Evolutionary conservation across 2,329 filamentous ascomycete species (phyloP).

Genomic region (Leptographium radiaticola): DNA sequence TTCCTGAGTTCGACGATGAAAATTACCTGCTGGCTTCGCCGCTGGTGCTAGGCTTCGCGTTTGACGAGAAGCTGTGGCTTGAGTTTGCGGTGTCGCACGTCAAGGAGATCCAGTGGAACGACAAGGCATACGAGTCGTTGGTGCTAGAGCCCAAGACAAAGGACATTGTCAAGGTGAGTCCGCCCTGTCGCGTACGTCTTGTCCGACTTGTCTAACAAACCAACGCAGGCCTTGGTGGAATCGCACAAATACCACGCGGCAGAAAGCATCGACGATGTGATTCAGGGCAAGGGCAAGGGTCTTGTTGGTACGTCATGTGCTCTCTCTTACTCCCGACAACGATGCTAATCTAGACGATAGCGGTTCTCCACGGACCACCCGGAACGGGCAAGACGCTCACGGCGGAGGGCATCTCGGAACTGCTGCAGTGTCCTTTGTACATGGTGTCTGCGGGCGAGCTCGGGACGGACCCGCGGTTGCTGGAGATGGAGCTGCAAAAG

Average conservation of each 20-base stretch:
- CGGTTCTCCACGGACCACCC: conserved; percentile 63
- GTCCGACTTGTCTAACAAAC: neutral
- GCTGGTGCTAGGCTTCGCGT: conserved; percentile 75
- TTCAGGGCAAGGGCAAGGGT: conserved; percentile 75
- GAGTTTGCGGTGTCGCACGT: conserved; percentile 74
- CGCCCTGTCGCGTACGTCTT: neutral
- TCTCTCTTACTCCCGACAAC: neutral
- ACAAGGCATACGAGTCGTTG: conserved; percentile 67
- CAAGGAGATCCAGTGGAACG: conserved; percentile 73
- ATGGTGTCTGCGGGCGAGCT: conserved; percentile 44
- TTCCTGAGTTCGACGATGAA: conserved; percentile 59
- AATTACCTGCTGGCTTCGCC: conserved; percentile 76
- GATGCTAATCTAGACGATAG: conserved; percentile 13
- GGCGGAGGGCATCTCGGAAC: conserved; percentile 26
- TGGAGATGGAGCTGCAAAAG: conserved; percentile 33
- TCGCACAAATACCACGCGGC: conserved; percentile 73
- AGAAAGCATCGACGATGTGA: conserved; percentile 71
- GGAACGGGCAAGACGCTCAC: conserved; percentile 35
- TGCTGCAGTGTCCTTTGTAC: conserved; percentile 29
- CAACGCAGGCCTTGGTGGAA: conserved; percentile 54
- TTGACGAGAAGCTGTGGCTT: conserved; percentile 81
- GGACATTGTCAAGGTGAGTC: conserved; percentile 47
- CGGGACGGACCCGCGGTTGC: conserved; percentile 26
- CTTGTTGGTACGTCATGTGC: conserved; percentile 44
- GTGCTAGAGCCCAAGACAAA: conserved; percentile 53